Base-by-base conservation (phyloP, 768 basidiomycete genomes). In the Tricholoma sp. region DNA sequence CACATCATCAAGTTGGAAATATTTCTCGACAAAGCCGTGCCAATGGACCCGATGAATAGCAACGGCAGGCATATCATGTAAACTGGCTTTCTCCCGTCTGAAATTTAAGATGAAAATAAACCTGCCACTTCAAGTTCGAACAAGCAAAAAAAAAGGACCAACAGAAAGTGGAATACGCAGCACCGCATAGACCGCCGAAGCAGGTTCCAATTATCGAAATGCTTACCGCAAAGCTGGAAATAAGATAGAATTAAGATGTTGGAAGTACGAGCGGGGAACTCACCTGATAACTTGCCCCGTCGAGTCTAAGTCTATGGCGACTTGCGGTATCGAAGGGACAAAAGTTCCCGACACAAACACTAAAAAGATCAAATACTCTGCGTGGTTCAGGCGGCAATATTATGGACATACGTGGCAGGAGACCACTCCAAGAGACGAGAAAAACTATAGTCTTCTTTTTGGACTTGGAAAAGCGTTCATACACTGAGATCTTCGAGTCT, bases 291-390 rank as follows among this genome's bases (percentile, higher is more conserved):
- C 67, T 10, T 78, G 60, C 0, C 77, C 76, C 0, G 85, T 79
- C 0, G 85, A 73, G 32, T 78, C 51, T 14, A 91, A 65, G 56
- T 91, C 88, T n/a, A 65, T 71, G 4, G 88, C 81, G 41, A 92
- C 83, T 45, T 85, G 78, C 0, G 88, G 86, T 50, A 91, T 85
- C 0, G 82, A 82, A 0, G 88, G 88, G 3, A 89, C 76, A 66
- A 91, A 89, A 0, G 81, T 81, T 0, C 81, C 83, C 6, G 80
- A 73, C 0, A 86, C 81, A 57, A 91, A 82, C 32, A 85, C 88
- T 91, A 59, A 24, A 39, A 21, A 29, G 21, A 19, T 11, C 9
- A n/a, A 5, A 45, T 14, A 53, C 32, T 52, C 11, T 21, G 1
- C n/a, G 11, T 35, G 12, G 32, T 51, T 18, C 27, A 3, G 14